These are phyloP conservation scores for Larix sibirica DNA, from an alignment of 83 land plant genomes.

Conservation along the genomic window DNA sequence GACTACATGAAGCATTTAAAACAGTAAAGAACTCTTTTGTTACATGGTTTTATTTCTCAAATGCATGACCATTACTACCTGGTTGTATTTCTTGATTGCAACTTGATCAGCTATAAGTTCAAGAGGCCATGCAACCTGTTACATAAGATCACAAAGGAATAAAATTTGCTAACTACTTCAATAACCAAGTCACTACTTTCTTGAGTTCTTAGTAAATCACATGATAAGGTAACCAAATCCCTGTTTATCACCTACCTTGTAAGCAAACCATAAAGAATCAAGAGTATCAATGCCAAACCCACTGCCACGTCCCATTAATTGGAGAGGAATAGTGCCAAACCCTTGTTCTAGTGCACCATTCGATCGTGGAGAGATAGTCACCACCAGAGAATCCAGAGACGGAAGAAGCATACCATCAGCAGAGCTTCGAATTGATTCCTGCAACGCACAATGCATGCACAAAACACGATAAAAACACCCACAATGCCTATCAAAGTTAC, in stretches of 20 bases:
- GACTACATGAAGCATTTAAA: neutral
- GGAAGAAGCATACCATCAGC: constrained; percentile 76
- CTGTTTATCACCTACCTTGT: constrained; percentile 52
- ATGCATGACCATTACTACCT: constrained; percentile 47
- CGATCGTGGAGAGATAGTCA: constrained; percentile 44
- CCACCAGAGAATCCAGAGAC: constrained; percentile 85
- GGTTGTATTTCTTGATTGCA: constrained; percentile 94
- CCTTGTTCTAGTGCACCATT: constrained; percentile 23
- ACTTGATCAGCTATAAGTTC: constrained; percentile 86
- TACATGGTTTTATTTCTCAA: neutral
- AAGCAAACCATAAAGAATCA: constrained; percentile 69
- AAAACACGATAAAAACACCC: neutral
- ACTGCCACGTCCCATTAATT: constrained; percentile 37
- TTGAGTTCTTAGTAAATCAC: neutral
- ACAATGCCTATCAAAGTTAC: neutral
- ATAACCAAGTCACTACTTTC: constrained; percentile 1
- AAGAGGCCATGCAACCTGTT: constrained; percentile 95
- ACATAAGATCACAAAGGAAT: constrained; percentile 3
- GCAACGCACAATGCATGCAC: constrained; percentile 12
- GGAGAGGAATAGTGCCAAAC: constrained; percentile 32
- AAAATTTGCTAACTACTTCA: neutral
- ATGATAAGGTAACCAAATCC: neutral
- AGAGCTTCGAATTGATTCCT: constrained; percentile 97
- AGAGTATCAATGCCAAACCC: constrained; percentile 81
- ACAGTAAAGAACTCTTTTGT: constrained; percentile 5